Percentiles rank a stretch among this genome's conserved stretches.
Evolutionary conservation across 768 basidiomycete genomes (phyloP).

Genomic region (Mycena filopes): DNA sequence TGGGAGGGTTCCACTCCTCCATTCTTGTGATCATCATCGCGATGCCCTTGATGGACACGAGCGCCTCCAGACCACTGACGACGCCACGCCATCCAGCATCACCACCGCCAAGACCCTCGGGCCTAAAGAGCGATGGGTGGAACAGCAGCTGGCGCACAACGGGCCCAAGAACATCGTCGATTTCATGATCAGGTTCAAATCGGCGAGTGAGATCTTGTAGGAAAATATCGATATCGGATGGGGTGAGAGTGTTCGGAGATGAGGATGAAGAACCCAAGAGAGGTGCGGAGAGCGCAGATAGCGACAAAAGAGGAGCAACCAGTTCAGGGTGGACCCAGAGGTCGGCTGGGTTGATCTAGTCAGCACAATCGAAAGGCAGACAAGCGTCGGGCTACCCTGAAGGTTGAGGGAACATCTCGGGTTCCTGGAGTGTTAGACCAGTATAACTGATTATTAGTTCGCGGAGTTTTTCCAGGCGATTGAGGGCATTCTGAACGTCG

Average conservation of each 20-base stretch:
- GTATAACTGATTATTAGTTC: conserved; percentile 88
- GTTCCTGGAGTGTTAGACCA: conserved; percentile 90
- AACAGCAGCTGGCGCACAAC: conserved; percentile 71
- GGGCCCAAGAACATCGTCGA: conserved; percentile 83
- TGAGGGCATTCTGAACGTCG: conserved; percentile 69
- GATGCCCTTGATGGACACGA: conserved; percentile 85
- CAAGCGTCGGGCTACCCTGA: conserved; percentile 59
- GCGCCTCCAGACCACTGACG: conserved; percentile 80
- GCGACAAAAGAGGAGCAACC: conserved; percentile 79
- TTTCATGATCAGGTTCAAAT: conserved; percentile 82
- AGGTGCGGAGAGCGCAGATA: conserved; percentile 76
- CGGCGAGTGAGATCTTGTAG: conserved; percentile 85
- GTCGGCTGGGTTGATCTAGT: conserved; percentile 57
- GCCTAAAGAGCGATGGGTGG: conserved; percentile 70
- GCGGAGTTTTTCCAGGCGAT: conserved; percentile 79
- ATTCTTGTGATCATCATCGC: conserved; percentile 83
- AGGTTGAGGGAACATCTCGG: conserved; percentile 95
- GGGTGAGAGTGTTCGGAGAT: conserved; percentile 61
- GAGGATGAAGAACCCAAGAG: conserved; percentile 60
- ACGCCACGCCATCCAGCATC: conserved; percentile 90
- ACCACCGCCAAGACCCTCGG: conserved; percentile 76
- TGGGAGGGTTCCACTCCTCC: conserved; percentile 76
- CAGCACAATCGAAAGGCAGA: neutral
- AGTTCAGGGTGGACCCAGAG: conserved; percentile 84
- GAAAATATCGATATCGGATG: conserved; percentile 81